Conservation (phyloP, 75 land plant genomes). For the Adiantum capillusveneris region DNA sequence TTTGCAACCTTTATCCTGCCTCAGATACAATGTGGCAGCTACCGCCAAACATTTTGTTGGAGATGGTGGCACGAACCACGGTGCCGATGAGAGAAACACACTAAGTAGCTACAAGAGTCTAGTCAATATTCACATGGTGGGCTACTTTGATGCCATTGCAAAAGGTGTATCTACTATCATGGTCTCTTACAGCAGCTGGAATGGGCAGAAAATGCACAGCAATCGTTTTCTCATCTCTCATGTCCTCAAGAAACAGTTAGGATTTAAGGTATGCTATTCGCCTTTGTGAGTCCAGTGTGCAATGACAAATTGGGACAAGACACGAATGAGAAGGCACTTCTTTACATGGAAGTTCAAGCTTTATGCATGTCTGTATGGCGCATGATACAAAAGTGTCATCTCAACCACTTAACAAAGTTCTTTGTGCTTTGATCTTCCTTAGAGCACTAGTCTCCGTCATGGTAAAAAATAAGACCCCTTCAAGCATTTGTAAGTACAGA, state of each 20-base stretch:
- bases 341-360: too few relatives aligned
- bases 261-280: slow-evolving; percentile 21
- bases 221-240: slow-evolving; percentile 40
- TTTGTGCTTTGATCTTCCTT: too few relatives aligned
- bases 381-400: too few relatives aligned
- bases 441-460: too few relatives aligned
- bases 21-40: slow-evolving; percentile 46
- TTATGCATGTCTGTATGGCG: too few relatives aligned
- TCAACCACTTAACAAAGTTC: too few relatives aligned
- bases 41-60: slow-evolving; percentile 72
- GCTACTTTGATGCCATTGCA: slow-evolving; percentile 40
- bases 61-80: slow-evolving; percentile 58
- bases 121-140: slow-evolving; percentile 47
- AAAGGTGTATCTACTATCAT: slow-evolving; percentile 61
- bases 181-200: slow-evolving; percentile 66
- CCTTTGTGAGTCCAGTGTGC: too few relatives aligned
- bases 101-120: slow-evolving; percentile 25
- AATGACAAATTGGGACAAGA: too few relatives aligned
- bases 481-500: too few relatives aligned
- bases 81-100: slow-evolving; percentile 58
- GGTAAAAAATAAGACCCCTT: too few relatives aligned
- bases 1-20: not conserved
- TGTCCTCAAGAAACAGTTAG: slow-evolving; percentile 39
- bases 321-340: too few relatives aligned
- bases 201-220: slow-evolving; percentile 66